Evolutionary conservation across 2,329 filamentous ascomycete species (phyloP).

Genomic region (Malbranchea cinnamomea): DNA sequence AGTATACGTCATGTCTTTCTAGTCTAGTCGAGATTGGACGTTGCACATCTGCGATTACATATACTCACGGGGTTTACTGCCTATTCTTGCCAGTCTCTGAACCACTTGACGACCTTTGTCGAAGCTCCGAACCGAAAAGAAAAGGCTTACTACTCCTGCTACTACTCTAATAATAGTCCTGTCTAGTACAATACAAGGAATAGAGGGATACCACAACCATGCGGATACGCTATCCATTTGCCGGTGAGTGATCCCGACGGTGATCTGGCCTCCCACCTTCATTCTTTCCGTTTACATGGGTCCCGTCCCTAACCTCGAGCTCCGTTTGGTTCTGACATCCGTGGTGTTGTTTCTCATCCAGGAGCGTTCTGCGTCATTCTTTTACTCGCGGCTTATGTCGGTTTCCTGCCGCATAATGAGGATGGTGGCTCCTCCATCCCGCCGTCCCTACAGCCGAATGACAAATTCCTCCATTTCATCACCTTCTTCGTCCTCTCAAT

Average conservation of each 20-base stretch:
- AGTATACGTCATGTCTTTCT: no score
- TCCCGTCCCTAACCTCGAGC: background rate
- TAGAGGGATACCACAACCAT: conserved; percentile 41
- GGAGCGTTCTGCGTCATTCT: conserved; percentile 53
- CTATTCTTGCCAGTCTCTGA: no score
- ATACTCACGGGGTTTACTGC: no score
- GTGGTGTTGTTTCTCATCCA: conserved; percentile 19
- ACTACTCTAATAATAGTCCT: no score
- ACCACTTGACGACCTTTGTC: no score
- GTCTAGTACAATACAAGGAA: no score
- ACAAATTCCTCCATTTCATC: conserved; percentile 75
- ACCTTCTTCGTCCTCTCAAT: conserved; percentile 81
- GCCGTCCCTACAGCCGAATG: conserved; percentile 50
- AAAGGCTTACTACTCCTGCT: no score
- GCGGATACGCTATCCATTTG: conserved; percentile 79
- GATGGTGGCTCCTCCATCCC: conserved; percentile 19
- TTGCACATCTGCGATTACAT: no score
- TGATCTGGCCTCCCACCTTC: background rate
- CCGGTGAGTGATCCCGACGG: conserved; percentile 44
- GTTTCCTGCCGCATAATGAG: conserved; percentile 45
- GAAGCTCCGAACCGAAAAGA: no score
- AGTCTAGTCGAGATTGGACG: no score
- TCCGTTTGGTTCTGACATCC: conserved; percentile 1
- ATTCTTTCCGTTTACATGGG: background rate
- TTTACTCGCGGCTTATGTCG: conserved; percentile 62